A percentile compares a stretch with the other conserved stretches of the same genome.
Evolutionary conservation across 306 rosid genomes (phyloP).

Genomic region (Trifolium pratense): DNA sequence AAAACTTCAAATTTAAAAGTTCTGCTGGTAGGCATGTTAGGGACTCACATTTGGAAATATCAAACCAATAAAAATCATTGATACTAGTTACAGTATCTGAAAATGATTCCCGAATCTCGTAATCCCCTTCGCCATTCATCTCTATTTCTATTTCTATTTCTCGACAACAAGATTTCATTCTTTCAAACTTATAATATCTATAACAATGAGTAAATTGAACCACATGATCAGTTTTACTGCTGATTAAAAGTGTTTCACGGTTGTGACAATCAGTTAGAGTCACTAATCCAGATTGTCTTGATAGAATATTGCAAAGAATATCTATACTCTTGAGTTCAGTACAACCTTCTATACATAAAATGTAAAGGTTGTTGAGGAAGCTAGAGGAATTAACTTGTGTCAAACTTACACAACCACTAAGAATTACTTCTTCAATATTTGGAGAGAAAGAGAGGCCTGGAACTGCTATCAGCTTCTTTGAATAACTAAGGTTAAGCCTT

Average conservation of each 20-base stretch:
- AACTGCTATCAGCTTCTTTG: neutral
- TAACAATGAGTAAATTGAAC: neutral
- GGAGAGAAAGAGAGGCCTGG: conserved; percentile 34
- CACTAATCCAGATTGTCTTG: conserved; percentile 25
- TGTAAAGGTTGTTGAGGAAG: conserved; percentile 36
- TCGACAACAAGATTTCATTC: too few relatives aligned
- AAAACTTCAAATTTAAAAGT: conserved; percentile 13
- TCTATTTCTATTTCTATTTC: fast-evolving
- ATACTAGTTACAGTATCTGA: neutral
- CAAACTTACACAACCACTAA: conserved; percentile 9
- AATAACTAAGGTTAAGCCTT: conserved; percentile 28
- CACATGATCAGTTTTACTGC: neutral
- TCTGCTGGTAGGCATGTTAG: conserved; percentile 23
- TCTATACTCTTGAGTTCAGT: neutral
- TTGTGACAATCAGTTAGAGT: neutral
- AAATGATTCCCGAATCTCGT: neutral
- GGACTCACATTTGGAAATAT: conserved; percentile 36
- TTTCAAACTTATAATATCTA: too few relatives aligned
- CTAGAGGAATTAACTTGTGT: conserved; percentile 32
- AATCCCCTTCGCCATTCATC: fast-evolving
- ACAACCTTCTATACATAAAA: conserved; percentile 31
- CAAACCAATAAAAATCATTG: conserved; percentile 31
- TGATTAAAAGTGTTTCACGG: conserved; percentile 30
- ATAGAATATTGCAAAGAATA: conserved; percentile 38
- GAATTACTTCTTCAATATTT: conserved; percentile 44